Percentiles rank a stretch among this genome's conserved stretches.
phyloP scores from a whole-genome alignment of 2,329 filamentous ascomycete species.

The Macrophomina tecta region DNA sequence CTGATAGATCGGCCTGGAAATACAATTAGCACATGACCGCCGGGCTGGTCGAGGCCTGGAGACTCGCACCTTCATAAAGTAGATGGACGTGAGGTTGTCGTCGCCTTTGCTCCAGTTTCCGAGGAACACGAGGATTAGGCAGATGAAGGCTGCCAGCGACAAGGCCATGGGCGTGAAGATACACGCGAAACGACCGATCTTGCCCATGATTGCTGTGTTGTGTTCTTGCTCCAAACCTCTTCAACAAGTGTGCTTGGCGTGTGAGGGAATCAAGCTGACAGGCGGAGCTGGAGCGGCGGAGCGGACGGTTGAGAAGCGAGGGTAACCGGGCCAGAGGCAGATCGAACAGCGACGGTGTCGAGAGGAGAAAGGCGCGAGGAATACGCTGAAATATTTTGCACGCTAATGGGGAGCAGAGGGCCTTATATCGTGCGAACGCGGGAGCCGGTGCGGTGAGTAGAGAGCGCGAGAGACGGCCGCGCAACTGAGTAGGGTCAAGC shows the following conservation, averaged over 20 bases:
- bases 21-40: slow-evolving; percentile 39
- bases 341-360: slow-evolving; percentile 9
- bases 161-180: slow-evolving; percentile 86
- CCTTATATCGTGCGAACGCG: slow-evolving; percentile 13
- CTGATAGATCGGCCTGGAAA: slow-evolving; percentile 48
- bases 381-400: slow-evolving; percentile 3
- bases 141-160: slow-evolving; percentile 77
- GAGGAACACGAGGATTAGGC: slow-evolving; percentile 64
- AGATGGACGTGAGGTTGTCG: slow-evolving; percentile 56
- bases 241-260: background rate
- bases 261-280: background rate
- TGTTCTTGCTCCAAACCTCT: background rate
- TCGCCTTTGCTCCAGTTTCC: slow-evolving; percentile 61
- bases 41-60: background rate
- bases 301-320: slow-evolving; percentile 15
- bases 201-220: slow-evolving; percentile 61
- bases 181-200: slow-evolving; percentile 80
- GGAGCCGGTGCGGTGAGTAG: slow-evolving; percentile 14
- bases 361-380: background rate
- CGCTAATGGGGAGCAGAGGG: background rate
- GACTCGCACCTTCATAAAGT: slow-evolving; percentile 62
- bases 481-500: slow-evolving; percentile 13
- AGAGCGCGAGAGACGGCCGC: background rate
- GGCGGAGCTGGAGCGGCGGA: background rate
- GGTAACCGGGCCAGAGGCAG: slow-evolving; percentile 1